Conservation (phyloP, 2,329 filamentous ascomycete genomes). For the Cercospora citrullina region DNA sequence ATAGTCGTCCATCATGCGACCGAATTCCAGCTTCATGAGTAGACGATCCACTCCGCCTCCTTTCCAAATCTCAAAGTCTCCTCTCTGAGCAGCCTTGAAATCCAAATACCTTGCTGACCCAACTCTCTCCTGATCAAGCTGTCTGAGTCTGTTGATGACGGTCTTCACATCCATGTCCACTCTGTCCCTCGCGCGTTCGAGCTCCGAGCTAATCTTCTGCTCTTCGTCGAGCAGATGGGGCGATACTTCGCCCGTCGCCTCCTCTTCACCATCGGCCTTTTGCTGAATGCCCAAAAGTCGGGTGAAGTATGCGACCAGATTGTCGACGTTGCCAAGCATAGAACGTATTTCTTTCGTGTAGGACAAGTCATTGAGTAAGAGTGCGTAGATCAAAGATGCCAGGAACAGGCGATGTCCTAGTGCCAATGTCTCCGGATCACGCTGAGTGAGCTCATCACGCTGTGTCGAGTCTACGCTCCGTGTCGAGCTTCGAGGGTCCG, state of each 20-base stretch:
- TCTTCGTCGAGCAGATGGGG: slow-evolving; percentile 66
- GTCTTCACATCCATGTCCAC: slow-evolving; percentile 69
- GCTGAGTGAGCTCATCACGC: slow-evolving; percentile 41
- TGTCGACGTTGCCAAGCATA: slow-evolving; percentile 74
- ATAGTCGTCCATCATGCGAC: slow-evolving; percentile 29
- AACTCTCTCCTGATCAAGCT: slow-evolving; percentile 59
- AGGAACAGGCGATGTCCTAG: slow-evolving; percentile 79
- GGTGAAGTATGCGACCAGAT: slow-evolving; percentile 72
- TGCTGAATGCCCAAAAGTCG: slow-evolving; percentile 76
- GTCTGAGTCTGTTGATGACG: slow-evolving; percentile 56
- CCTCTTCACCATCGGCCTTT: slow-evolving; percentile 75
- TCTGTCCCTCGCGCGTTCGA: slow-evolving; percentile 62
- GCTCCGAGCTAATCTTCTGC: slow-evolving; percentile 61
- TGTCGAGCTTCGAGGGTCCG: slow-evolving; percentile 3
- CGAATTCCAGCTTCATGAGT: slow-evolving; percentile 84
- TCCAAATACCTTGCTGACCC: slow-evolving; percentile 35
- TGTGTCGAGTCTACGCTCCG: background rate
- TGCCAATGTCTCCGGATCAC: slow-evolving; percentile 83
- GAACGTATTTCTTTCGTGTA: slow-evolving; percentile 67
- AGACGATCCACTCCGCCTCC: slow-evolving; percentile 75
- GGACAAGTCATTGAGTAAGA: slow-evolving; percentile 63
- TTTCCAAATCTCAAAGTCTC: slow-evolving; percentile 66
- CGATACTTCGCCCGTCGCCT: slow-evolving; percentile 72
- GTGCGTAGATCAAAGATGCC: slow-evolving; percentile 62
- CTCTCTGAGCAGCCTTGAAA: slow-evolving; percentile 29